Percentiles rank a stretch among this genome's conserved stretches.
Conservation (phyloP, 2,329 filamentous ascomycete species). For the Helotiales sp. region DNA sequence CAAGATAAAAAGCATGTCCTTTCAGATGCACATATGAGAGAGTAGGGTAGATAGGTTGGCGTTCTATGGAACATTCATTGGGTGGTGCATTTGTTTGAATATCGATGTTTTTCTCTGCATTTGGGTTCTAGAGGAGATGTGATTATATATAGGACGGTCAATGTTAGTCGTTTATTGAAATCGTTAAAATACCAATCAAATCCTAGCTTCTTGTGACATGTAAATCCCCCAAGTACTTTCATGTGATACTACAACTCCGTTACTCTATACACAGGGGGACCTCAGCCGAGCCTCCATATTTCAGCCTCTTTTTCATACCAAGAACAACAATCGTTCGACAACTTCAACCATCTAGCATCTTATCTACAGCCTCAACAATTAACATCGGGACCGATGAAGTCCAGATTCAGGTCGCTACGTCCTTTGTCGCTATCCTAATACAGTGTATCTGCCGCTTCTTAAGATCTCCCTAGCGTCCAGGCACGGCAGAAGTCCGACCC, state of each 20-base stretch:
- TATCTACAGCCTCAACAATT: neutral
- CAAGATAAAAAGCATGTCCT: neutral
- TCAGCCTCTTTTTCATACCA: neutral
- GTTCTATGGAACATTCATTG: neutral
- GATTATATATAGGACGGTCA: too few relatives aligned
- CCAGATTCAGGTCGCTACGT: neutral
- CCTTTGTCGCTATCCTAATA: neutral
- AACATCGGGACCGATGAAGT: neutral
- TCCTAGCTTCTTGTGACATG: too few relatives aligned
- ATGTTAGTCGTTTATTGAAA: too few relatives aligned
- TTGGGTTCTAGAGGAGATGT: too few relatives aligned
- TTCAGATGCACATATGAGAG: neutral
- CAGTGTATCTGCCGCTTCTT: neutral
- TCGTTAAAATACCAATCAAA: too few relatives aligned
- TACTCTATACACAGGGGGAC: neutral
- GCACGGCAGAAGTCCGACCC: neutral
- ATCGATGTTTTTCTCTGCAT: neutral
- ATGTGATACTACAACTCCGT: too few relatives aligned
- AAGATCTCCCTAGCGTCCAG: neutral
- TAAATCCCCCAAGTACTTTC: too few relatives aligned
- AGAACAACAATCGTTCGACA: neutral
- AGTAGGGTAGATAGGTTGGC: neutral
- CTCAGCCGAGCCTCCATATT: neutral
- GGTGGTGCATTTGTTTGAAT: constrained; percentile 1
- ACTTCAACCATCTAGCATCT: neutral